Evolutionary conservation across 2,329 filamentous ascomycete genomes (phyloP).

Genomic region (Zymoseptoria crescenta): DNA sequence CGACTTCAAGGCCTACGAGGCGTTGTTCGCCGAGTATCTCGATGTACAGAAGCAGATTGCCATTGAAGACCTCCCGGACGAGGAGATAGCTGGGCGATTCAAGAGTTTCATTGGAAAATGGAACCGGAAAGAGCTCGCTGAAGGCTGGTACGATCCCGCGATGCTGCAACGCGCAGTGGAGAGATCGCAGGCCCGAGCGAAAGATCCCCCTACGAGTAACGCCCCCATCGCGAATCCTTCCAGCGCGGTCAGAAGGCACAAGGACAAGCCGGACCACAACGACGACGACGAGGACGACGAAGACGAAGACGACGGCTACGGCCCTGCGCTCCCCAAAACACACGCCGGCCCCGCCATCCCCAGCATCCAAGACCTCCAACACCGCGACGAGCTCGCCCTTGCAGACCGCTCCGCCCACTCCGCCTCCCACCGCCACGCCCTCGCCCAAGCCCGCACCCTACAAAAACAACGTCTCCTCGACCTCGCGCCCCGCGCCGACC

Average conservation of each 20-base stretch:
- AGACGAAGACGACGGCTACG: constrained; percentile 55
- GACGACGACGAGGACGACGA: constrained; percentile 40
- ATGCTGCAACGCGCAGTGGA: constrained; percentile 51
- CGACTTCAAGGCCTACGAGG: constrained; percentile 58
- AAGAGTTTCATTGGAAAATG: constrained; percentile 89
- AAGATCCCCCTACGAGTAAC: background rate
- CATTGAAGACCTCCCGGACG: constrained; percentile 60
- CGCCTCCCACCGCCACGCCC: constrained; percentile 52
- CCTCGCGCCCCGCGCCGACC: constrained; percentile 70
- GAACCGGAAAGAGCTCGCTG: constrained; percentile 80
- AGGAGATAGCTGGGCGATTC: constrained; percentile 77
- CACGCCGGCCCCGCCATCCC: constrained; percentile 57
- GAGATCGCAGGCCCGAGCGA: constrained; percentile 16
- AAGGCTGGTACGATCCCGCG: constrained; percentile 87
- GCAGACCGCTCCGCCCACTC: constrained; percentile 40
- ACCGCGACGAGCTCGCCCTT: constrained; percentile 46
- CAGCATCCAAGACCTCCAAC: constrained; percentile 62
- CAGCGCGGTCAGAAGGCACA: constrained; percentile 18
- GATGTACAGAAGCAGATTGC: constrained; percentile 76
- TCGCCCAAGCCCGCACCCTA: constrained; percentile 54
- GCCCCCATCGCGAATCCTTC: constrained; percentile 23
- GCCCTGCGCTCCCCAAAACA: constrained; percentile 41
- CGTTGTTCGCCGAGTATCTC: constrained; percentile 75
- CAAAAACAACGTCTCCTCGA: constrained; percentile 74
- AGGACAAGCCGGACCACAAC: constrained; percentile 17